Evolutionary conservation across 305 asterid genomes (phyloP).

Genomic region (Fraxinus xanthoxyloides): DNA sequence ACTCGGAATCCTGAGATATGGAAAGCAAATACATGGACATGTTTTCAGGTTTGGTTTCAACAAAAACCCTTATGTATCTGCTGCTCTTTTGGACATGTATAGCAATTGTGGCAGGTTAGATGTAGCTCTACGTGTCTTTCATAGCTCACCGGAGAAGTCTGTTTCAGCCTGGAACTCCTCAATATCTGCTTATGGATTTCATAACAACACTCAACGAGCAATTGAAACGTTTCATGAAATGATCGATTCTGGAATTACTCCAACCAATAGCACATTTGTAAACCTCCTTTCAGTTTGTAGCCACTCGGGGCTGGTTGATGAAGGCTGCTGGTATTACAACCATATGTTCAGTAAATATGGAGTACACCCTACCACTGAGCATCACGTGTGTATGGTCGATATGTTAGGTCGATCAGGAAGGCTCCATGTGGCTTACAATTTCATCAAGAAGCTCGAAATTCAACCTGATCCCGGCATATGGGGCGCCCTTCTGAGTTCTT

Average conservation of each 20-base stretch:
- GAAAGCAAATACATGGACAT: slow-evolving; percentile 65
- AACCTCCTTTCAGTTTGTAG: slow-evolving; percentile 70
- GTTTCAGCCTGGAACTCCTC: slow-evolving; percentile 60
- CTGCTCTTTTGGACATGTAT: slow-evolving; percentile 67
- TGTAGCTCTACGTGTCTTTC: slow-evolving; percentile 44
- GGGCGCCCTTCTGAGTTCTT: slow-evolving; percentile 69
- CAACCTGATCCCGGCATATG: slow-evolving; percentile 44
- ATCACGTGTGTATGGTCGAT: slow-evolving; percentile 57
- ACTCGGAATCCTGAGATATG: slow-evolving; percentile 48
- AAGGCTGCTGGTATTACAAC: slow-evolving; percentile 45
- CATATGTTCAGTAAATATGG: slow-evolving; percentile 35
- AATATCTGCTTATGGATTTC: slow-evolving; percentile 66
- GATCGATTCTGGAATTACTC: slow-evolving; percentile 40
- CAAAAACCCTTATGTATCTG: slow-evolving; percentile 43
- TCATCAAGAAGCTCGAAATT: slow-evolving; percentile 36
- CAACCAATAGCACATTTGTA: slow-evolving; percentile 56
- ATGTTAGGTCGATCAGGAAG: slow-evolving; percentile 62
- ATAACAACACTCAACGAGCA: slow-evolving; percentile 45
- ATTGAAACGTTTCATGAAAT: slow-evolving; percentile 41
- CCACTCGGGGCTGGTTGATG: slow-evolving; percentile 61
- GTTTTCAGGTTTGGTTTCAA: slow-evolving; percentile 37
- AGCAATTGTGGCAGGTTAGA: slow-evolving; percentile 66
- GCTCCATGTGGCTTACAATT: slow-evolving; percentile 46
- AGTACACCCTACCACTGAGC: slow-evolving; percentile 43
- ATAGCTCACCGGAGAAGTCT: slow-evolving; percentile 34